These are phyloP conservation scores for Chytridium lagenaria DNA, from an alignment of 371 early-diverging fungal genomes.

Conservation along the genomic window DNA sequence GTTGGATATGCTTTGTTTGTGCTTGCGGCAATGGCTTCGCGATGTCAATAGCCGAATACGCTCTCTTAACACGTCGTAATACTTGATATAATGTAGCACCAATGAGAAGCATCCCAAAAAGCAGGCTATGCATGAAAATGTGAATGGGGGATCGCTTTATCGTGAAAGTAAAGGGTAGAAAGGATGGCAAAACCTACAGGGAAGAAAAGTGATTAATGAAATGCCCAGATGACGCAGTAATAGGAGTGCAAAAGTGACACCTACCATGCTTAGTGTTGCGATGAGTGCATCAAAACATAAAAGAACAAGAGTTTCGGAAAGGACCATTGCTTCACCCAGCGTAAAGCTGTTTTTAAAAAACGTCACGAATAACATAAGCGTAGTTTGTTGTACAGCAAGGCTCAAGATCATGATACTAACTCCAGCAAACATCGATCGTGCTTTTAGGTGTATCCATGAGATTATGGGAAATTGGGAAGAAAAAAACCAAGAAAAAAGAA, in stretches of 20 bases:
- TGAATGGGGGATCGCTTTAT: conserved; percentile 31
- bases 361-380: not conserved
- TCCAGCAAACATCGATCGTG: not conserved
- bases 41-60: conserved; percentile 44
- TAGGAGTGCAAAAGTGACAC: not conserved
- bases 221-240: not conserved
- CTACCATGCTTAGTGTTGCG: conserved; percentile 37
- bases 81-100: conserved; percentile 64
- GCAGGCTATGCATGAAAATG: conserved; percentile 52
- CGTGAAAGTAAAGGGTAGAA: conserved; percentile 26
- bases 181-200: conserved; percentile 44
- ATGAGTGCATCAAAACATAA: conserved; percentile 44
- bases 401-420: conserved; percentile 7
- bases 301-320: conserved; percentile 66
- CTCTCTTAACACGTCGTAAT: conserved; percentile 54
- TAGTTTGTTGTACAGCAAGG: not conserved
- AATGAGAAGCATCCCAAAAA: conserved; percentile 75
- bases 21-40: too few relatives aligned
- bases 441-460: not conserved
- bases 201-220: conserved; percentile 35
- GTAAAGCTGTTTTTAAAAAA: conserved; percentile 56
- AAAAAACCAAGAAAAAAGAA: too few relatives aligned
- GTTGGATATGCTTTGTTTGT: conserved; percentile 35
- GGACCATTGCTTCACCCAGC: conserved; percentile 69
- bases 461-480: too few relatives aligned